A percentile compares a stretch with the other conserved stretches of the same genome.
These are phyloP conservation scores for Akanthomyces lecanii DNA, from an alignment of 2,329 filamentous ascomycete species.

Conservation along the genomic window DNA sequence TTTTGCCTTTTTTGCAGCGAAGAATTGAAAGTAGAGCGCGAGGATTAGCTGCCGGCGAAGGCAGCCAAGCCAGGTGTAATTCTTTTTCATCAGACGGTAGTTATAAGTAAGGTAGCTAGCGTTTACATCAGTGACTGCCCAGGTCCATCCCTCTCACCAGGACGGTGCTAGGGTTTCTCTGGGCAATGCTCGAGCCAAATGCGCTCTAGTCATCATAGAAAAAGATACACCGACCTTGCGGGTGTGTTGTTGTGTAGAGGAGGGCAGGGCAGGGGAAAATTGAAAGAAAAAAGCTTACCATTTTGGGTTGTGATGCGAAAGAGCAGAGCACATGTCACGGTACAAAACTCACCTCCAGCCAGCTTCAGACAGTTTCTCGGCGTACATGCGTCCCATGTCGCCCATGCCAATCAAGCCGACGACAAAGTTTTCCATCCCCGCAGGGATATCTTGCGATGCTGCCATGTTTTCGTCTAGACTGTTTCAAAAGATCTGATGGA, in stretches of 20 bases:
- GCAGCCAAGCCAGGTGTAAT: slow-evolving; percentile 10
- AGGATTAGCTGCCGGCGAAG: slow-evolving; percentile 11
- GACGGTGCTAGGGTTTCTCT: slow-evolving; percentile 63
- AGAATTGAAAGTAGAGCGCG: background rate
- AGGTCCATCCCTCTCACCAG: slow-evolving; percentile 62
- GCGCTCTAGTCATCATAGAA: slow-evolving; percentile 99
- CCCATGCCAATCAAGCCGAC: slow-evolving; percentile 98
- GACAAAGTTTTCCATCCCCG: slow-evolving; percentile 63
- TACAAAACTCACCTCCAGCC: slow-evolving; percentile 77
- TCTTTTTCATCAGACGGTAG: slow-evolving; percentile 71
- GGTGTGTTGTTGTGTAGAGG: slow-evolving; percentile 2
- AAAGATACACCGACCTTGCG: slow-evolving; percentile 24
- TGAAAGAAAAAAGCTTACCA: slow-evolving; percentile 34
- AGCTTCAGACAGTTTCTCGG: slow-evolving; percentile 77
- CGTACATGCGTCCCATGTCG: slow-evolving; percentile 99
- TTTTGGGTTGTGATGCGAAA: slow-evolving; percentile 21
- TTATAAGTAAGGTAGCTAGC: slow-evolving; percentile 86
- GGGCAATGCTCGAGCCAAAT: slow-evolving; percentile 99
- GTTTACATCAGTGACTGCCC: slow-evolving; percentile 94
- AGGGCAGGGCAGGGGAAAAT: slow-evolving; percentile 3
- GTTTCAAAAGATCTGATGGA: slow-evolving; percentile 19
- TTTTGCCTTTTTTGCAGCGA: background rate
- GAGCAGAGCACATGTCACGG: slow-evolving; percentile 6
- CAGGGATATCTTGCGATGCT: slow-evolving; percentile 26
- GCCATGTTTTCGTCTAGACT: slow-evolving; percentile 28